phyloP scores from a whole-genome alignment of 371 early-diverging fungal genomes.

The Apophysomyces variabilis region DNA sequence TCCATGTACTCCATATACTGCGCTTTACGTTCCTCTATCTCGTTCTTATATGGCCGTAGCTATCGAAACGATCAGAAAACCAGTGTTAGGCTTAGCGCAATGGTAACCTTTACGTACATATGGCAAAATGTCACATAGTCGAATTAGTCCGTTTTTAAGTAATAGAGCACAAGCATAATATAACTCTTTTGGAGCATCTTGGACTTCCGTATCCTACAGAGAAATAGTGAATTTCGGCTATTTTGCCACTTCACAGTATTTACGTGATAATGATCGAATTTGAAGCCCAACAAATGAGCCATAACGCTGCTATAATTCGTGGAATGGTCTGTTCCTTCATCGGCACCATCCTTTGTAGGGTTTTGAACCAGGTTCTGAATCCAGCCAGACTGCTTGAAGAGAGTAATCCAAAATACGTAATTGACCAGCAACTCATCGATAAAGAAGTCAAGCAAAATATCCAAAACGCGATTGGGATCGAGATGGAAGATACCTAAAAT shows the following conservation, averaged over 20 bases:
- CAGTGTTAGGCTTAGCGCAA: background rate
- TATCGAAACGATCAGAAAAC: constrained; percentile 15
- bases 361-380: constrained; percentile 19
- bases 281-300: constrained; percentile 89
- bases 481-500: constrained; percentile 79
- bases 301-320: constrained; percentile 36
- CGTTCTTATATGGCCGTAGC: constrained; percentile 64
- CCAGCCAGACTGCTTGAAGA: constrained; percentile 80
- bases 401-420: constrained; percentile 77
- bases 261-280: constrained; percentile 71
- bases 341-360: background rate
- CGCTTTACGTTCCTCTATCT: constrained; percentile 51
- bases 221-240: background rate
- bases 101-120: constrained; percentile 45
- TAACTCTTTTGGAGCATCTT: constrained; percentile 36
- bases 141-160: constrained; percentile 70
- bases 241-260: constrained; percentile 8
- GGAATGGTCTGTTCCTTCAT: constrained; percentile 17
- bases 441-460: constrained; percentile 84
- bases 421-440: constrained; percentile 71
- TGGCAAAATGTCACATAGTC: constrained; percentile 75
- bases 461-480: constrained; percentile 90
- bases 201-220: constrained; percentile 15
- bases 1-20: constrained; percentile 58
- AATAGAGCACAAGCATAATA: constrained; percentile 53